Percentiles rank a stretch among this genome's conserved stretches.
Evolutionary conservation across 1,284 basidiomycete species (phyloP).

Genomic region (Ganoderma multipileum): DNA sequence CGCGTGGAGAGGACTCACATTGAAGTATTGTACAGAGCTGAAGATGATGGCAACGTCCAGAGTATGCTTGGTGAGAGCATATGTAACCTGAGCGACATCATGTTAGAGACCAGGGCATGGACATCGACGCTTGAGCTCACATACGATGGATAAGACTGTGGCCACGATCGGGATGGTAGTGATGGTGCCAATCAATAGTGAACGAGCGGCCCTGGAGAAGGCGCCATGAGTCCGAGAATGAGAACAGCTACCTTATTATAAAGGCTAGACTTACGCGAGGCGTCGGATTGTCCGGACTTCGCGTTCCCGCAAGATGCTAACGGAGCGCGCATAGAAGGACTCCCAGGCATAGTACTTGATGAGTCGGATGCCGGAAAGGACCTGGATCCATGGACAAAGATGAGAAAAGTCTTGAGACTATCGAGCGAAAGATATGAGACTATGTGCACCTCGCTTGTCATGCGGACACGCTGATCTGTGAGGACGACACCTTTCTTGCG

Average conservation of each 20-base stretch:
- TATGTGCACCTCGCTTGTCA: constrained; percentile 60
- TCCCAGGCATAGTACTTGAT: constrained; percentile 73
- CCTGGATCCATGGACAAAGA: constrained; percentile 41
- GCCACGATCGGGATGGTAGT: constrained; percentile 65
- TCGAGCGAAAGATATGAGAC: not conserved
- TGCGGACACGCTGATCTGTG: constrained; percentile 75
- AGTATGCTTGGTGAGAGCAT: constrained; percentile 67
- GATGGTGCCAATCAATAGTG: constrained; percentile 62
- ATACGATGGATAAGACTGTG: constrained; percentile 75
- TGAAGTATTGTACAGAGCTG: constrained; percentile 77
- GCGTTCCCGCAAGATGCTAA: constrained; percentile 54
- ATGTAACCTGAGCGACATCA: constrained; percentile 60
- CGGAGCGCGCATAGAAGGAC: constrained; percentile 63
- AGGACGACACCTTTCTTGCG: constrained; percentile 72
- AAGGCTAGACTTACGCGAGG: constrained; percentile 50
- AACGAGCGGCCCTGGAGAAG: constrained; percentile 45
- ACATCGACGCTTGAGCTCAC: constrained; percentile 26
- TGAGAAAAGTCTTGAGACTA: not conserved
- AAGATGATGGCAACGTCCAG: constrained; percentile 79
- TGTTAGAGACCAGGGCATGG: too few relatives aligned
- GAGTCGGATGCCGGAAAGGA: constrained; percentile 68
- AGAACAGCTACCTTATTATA: not conserved
- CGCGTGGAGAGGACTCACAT: constrained; percentile 50
- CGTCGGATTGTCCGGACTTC: constrained; percentile 61
- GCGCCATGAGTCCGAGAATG: not conserved